Percentiles rank a stretch among this genome's conserved stretches.
These are phyloP conservation scores for Groenewaldozyma sp. DNA, from an alignment of 1,139 yeast species.

Conservation along the genomic window DNA sequence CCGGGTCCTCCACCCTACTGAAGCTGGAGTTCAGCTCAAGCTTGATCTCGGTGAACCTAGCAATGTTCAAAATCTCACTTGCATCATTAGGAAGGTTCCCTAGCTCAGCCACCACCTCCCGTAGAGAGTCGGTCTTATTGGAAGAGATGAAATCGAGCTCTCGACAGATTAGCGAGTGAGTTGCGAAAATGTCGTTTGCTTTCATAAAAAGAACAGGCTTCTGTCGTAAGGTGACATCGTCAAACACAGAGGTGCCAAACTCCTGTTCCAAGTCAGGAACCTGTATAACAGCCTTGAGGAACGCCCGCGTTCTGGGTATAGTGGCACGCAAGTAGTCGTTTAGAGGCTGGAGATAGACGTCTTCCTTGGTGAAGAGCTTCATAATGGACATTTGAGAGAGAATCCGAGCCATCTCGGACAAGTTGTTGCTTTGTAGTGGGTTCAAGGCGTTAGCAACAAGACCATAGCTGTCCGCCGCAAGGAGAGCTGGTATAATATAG, in stretches of 20 bases:
- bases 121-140: constrained; percentile 47
- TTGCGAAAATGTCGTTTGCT: constrained; percentile 52
- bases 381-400: constrained; percentile 58
- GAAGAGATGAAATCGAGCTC: constrained; percentile 42
- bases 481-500: constrained; percentile 55
- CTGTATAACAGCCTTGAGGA: constrained; percentile 43
- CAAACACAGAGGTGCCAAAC: constrained; percentile 56
- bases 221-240: constrained; percentile 58
- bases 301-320: constrained; percentile 37
- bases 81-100: constrained; percentile 38
- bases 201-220: constrained; percentile 58
- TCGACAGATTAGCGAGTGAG: constrained; percentile 49
- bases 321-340: constrained; percentile 57
- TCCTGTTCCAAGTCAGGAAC: constrained; percentile 51
- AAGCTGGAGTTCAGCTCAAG: constrained; percentile 36
- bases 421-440: constrained; percentile 40
- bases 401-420: constrained; percentile 50
- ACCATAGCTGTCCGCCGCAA: constrained; percentile 63
- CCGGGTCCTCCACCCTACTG: constrained; percentile 32
- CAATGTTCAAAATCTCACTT: constrained; percentile 35
- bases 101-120: constrained; percentile 35
- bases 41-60: constrained; percentile 32
- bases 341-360: constrained; percentile 68
- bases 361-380: constrained; percentile 51
- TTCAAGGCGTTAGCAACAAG: constrained; percentile 30